A percentile compares a stretch with the other conserved stretches of the same genome.
These are phyloP conservation scores for Xerocomellus intermedius DNA, from an alignment of 768 basidiomycete genomes.

Conservation along the genomic window DNA sequence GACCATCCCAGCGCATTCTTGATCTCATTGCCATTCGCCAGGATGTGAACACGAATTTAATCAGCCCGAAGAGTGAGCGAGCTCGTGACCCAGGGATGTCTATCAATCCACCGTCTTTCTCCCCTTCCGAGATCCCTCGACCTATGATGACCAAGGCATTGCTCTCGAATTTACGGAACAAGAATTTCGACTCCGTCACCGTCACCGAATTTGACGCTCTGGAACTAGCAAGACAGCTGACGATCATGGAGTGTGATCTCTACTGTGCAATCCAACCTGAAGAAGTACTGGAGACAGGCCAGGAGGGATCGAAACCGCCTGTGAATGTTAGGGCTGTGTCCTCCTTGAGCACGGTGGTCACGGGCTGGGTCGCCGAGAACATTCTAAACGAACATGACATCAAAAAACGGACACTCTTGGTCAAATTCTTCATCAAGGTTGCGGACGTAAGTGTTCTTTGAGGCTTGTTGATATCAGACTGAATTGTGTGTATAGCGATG, in stretches of 20 bases:
- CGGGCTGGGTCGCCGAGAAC: slow-evolving; percentile 94
- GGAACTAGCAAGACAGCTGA: slow-evolving; percentile 91
- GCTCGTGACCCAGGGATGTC: slow-evolving; percentile 75
- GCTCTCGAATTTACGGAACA: slow-evolving; percentile 63
- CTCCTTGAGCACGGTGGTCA: slow-evolving; percentile 87
- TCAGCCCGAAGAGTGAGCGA: slow-evolving; percentile 61
- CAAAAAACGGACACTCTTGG: slow-evolving; percentile 72
- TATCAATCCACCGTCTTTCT: slow-evolving; percentile 55
- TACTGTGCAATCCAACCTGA: slow-evolving; percentile 86
- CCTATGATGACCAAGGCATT: slow-evolving; percentile 84
- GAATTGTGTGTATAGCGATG: slow-evolving; percentile 61
- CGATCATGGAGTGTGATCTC: slow-evolving; percentile 87
- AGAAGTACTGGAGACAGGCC: slow-evolving; percentile 83
- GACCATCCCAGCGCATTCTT: slow-evolving; percentile 69
- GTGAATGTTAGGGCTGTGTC: slow-evolving; percentile 81
- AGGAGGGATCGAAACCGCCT: slow-evolving; percentile 61
- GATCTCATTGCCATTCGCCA: slow-evolving; percentile 61
- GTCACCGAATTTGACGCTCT: slow-evolving; percentile 92
- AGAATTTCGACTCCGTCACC: slow-evolving; percentile 57
- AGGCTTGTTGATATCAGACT: slow-evolving; percentile 7
- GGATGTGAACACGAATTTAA: slow-evolving; percentile 44
- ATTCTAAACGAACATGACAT: slow-evolving; percentile 88
- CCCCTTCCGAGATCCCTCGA: slow-evolving; percentile 72
- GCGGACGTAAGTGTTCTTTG: slow-evolving; percentile 64
- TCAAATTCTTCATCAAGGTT: slow-evolving; percentile 94